Conservation (phyloP, 768 basidiomycete species). For the Infundibulicybe gibba region DNA sequence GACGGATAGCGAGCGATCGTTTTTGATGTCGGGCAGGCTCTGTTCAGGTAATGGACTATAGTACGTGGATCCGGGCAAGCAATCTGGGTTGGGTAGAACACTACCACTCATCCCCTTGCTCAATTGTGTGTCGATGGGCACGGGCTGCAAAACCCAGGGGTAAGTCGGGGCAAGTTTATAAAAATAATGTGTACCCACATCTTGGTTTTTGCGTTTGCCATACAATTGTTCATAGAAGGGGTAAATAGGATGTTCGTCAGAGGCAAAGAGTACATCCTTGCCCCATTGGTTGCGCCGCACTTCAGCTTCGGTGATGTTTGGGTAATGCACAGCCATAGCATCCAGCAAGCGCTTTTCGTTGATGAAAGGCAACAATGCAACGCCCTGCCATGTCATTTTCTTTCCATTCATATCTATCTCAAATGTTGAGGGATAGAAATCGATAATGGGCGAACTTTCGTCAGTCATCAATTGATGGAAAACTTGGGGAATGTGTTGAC, state of each 20-base stretch:
- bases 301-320: constrained; percentile 78
- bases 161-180: constrained; percentile 4
- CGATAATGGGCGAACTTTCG: constrained; percentile 86
- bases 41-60: constrained; percentile 63
- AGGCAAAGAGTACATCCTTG: constrained; percentile 76
- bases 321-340: constrained; percentile 72
- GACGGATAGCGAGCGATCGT: constrained; percentile 85
- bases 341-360: constrained; percentile 78
- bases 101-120: constrained; percentile 81
- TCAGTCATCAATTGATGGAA: constrained; percentile 90
- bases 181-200: constrained; percentile 46
- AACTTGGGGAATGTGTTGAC: constrained; percentile 78
- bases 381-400: constrained; percentile 99
- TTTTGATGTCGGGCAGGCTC: constrained; percentile 73
- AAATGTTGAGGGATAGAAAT: constrained; percentile 92
- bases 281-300: constrained; percentile 83
- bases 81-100: constrained; percentile 80
- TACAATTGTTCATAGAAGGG: constrained; percentile 87
- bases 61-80: constrained; percentile 90
- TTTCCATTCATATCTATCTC: constrained; percentile 99
- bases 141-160: constrained; percentile 48
- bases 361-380: constrained; percentile 95
- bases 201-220: constrained; percentile 78
- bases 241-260: constrained; percentile 82
- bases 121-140: constrained; percentile 60